A percentile compares a stretch with the other conserved stretches of the same genome.
phyloP scores from a whole-genome alignment of 1,284 basidiomycete genomes.

The Apiotrichum veenhuisii region DNA sequence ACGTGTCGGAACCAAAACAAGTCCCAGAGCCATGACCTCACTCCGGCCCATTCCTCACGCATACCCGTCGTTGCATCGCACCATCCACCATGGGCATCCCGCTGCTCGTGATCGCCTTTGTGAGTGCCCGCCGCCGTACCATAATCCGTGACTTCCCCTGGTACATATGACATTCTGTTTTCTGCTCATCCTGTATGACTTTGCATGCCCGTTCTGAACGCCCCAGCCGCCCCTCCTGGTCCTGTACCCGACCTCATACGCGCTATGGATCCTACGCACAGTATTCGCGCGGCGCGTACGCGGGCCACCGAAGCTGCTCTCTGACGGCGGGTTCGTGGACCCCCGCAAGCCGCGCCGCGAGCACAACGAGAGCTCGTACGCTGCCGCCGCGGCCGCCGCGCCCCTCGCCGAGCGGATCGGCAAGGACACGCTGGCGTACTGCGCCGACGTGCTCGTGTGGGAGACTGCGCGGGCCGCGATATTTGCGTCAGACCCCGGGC shows the following conservation, averaged over 20 bases:
- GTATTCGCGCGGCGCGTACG: background rate
- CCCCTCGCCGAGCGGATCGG: background rate
- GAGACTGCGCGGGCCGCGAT: background rate
- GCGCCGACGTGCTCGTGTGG: slow-evolving; percentile 9
- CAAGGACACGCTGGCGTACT: background rate
- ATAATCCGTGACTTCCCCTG: too few species aligned
- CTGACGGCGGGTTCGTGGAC: slow-evolving; percentile 8
- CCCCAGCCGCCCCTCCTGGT: slow-evolving; percentile 12
- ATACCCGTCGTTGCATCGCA: background rate
- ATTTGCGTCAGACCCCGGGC: slow-evolving; percentile 7
- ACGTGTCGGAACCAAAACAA: background rate
- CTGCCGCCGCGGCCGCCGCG: background rate
- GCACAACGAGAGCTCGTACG: background rate
- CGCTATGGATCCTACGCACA: background rate
- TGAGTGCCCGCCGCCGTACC: too few species aligned
- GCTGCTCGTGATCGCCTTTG: background rate
- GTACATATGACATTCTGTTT: too few species aligned
- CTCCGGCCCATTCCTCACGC: background rate
- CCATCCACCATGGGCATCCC: slow-evolving; percentile 2
- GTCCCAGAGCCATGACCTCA: background rate
- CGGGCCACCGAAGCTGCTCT: background rate
- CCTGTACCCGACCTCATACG: slow-evolving; percentile 11
- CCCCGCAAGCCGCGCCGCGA: slow-evolving; percentile 2
- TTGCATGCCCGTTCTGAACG: too few species aligned
- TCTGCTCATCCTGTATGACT: too few species aligned